These are phyloP conservation scores for Thermoascus crustaceus DNA, from an alignment of 2,329 filamentous ascomycete species.

Conservation along the genomic window DNA sequence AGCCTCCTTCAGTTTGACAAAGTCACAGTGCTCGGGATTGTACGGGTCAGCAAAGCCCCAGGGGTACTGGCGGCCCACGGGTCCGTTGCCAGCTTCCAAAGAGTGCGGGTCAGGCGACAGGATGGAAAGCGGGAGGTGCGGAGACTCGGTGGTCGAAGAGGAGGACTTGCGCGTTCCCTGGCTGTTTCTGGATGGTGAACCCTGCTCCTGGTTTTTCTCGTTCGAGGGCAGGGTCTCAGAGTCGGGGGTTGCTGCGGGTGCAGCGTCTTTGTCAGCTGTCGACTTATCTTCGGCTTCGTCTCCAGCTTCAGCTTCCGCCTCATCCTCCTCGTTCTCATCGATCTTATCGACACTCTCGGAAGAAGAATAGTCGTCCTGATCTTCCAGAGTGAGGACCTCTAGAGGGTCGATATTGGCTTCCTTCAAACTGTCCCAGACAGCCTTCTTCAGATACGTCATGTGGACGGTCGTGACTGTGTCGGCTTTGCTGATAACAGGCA, in stretches of 20 bases:
- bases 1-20: constrained; percentile 77
- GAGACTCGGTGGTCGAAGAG: constrained; percentile 36
- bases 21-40: constrained; percentile 87
- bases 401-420: constrained; percentile 79
- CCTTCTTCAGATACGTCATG: constrained; percentile 85
- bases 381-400: constrained; percentile 74
- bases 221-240: constrained; percentile 12
- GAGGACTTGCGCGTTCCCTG: constrained; percentile 42
- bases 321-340: constrained; percentile 45
- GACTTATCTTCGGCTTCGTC: constrained; percentile 15
- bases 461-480: constrained; percentile 94
- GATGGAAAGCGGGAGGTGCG: constrained; percentile 80
- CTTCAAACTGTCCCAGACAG: constrained; percentile 82
- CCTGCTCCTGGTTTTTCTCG: constrained; percentile 24
- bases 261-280: constrained; percentile 12
- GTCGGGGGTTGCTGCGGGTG: constrained; percentile 17
- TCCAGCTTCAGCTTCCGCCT: constrained; percentile 18
- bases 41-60: constrained; percentile 97
- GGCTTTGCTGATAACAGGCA: constrained; percentile 92
- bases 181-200: constrained; percentile 25
- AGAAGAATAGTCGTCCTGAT: constrained; percentile 57
- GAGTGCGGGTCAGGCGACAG: constrained; percentile 85
- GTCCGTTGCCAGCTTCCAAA: constrained; percentile 44
- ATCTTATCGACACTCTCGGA: constrained; percentile 30
- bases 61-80: constrained; percentile 76